phyloP scores from a whole-genome alignment of 2,329 filamentous ascomycete genomes.

The Stagonosporopsis chrysanthemi region DNA sequence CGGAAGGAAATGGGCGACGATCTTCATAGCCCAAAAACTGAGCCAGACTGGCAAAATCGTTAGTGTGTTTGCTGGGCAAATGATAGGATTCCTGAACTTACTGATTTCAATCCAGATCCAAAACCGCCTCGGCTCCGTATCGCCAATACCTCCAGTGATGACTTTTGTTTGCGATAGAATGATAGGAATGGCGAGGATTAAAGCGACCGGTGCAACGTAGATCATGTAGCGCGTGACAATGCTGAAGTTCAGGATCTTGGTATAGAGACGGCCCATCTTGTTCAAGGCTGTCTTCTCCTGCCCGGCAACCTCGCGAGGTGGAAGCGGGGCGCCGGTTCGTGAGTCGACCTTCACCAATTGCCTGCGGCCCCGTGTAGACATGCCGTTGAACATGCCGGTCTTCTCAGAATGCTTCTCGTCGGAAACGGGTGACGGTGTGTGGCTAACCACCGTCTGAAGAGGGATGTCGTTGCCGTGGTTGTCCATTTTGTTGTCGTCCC shows the following conservation, averaged over 20 bases:
- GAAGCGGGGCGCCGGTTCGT: slow-evolving; percentile 36
- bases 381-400: slow-evolving; percentile 49
- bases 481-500: slow-evolving; percentile 49
- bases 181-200: slow-evolving; percentile 68
- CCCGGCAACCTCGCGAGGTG: slow-evolving; percentile 45
- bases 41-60: slow-evolving; percentile 59
- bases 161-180: slow-evolving; percentile 64
- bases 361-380: slow-evolving; percentile 48
- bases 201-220: slow-evolving; percentile 66
- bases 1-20: slow-evolving; percentile 66
- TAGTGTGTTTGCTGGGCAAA: neutral
- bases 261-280: slow-evolving; percentile 66
- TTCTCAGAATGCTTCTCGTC: slow-evolving; percentile 50
- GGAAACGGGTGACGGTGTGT: slow-evolving; percentile 49
- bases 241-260: slow-evolving; percentile 67
- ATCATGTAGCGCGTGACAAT: slow-evolving; percentile 70
- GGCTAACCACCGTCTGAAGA: slow-evolving; percentile 62
- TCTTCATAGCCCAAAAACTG: slow-evolving; percentile 68
- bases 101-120: slow-evolving; percentile 70
- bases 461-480: slow-evolving; percentile 67
- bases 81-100: slow-evolving; percentile 26
- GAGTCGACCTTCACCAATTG: slow-evolving; percentile 42
- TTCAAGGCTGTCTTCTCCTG: slow-evolving; percentile 64
- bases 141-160: slow-evolving; percentile 56
- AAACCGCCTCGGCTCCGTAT: slow-evolving; percentile 66